Base-by-base conservation (phyloP, 2,329 filamentous ascomycete species). In the Colletotrichum gloeosporioides region DNA sequence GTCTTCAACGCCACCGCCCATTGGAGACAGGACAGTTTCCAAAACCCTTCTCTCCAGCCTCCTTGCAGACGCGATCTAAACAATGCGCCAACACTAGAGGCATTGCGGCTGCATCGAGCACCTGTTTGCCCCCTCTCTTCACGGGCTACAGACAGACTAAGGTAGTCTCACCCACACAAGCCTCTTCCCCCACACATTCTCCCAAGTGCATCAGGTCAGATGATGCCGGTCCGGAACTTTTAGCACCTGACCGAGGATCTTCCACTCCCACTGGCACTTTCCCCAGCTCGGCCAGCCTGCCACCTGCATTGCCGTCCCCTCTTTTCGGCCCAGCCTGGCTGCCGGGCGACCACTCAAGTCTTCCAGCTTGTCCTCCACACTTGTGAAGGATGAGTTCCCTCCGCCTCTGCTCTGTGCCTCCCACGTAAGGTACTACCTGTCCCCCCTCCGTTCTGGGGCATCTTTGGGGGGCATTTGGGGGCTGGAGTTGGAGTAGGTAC, bases 231-330 rank as follows among this genome's bases (percentile, higher is more conserved):
- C 70, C 59, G 74, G 74, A 74, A 49, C 70, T 69, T 76, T 69
- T 61, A 74, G 59, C 74, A 76, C 74, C 74, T 76, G 74, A 76
- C 71, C 74, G 74, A 76, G 39, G 32, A 69, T 74, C 74, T 76
- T 22, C 63, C 34, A 72, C 63, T 57, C 53, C 27, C 34, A 39
- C 44, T 49, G 44, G n/a, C 44, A 22, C 62, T 69, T 71, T 32
- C 68, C 68, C 68, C 61, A 75, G 72, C 27, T 27, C 61, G 72
- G 72, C 61, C 66, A 71, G 16, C 44, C 44, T 49, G 44, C n/a
- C 44, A 49, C 32, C 25, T 39, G 63, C 73, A 73, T 57, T 69
- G 64, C 73, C 73, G 70, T 76, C 73, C 64, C 70, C 70, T 69
- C 70, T 76, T 73, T 76, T 69, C 55, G 70, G 32, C 44, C 36